These are phyloP conservation scores for Thelonectria blattea DNA, from an alignment of 2,329 filamentous ascomycete species.

Conservation along the genomic window DNA sequence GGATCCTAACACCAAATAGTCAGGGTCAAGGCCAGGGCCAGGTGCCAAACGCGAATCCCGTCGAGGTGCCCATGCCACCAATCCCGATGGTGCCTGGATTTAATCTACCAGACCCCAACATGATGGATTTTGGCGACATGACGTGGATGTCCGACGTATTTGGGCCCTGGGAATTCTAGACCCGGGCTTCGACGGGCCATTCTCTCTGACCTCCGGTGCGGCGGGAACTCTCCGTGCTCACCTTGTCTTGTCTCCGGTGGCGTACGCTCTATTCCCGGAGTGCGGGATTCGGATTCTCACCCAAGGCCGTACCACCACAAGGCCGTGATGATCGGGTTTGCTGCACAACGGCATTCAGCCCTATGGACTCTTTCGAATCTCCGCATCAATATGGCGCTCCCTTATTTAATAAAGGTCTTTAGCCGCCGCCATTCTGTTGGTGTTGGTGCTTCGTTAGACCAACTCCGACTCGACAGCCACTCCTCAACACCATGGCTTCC, in stretches of 20 bases:
- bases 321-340: constrained; percentile 3
- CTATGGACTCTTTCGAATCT: constrained; percentile 9
- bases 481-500: constrained; percentile 5
- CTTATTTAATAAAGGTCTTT: constrained; percentile 17
- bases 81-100: constrained; percentile 22
- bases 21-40: constrained; percentile 34
- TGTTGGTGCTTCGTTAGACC: background rate
- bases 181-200: background rate
- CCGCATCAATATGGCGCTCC: constrained; percentile 6
- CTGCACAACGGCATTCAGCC: constrained; percentile 15
- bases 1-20: constrained; percentile 40
- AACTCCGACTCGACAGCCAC: background rate
- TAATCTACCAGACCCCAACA: constrained; percentile 31
- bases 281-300: constrained; percentile 18
- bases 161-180: constrained; percentile 45
- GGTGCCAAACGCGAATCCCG: constrained; percentile 10
- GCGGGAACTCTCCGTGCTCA: too few species aligned
- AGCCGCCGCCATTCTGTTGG: constrained; percentile 10
- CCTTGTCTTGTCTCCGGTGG: background rate
- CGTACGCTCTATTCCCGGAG: background rate
- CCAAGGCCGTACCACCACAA: constrained; percentile 11
- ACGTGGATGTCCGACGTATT: constrained; percentile 48
- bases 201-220: background rate
- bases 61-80: constrained; percentile 20
- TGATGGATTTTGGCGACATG: constrained; percentile 44